Percentiles rank a stretch among this genome's conserved stretches.
These are phyloP conservation scores for Sordariomycetes sp. DNA, from an alignment of 2,329 filamentous ascomycete genomes.

Conservation along the genomic window DNA sequence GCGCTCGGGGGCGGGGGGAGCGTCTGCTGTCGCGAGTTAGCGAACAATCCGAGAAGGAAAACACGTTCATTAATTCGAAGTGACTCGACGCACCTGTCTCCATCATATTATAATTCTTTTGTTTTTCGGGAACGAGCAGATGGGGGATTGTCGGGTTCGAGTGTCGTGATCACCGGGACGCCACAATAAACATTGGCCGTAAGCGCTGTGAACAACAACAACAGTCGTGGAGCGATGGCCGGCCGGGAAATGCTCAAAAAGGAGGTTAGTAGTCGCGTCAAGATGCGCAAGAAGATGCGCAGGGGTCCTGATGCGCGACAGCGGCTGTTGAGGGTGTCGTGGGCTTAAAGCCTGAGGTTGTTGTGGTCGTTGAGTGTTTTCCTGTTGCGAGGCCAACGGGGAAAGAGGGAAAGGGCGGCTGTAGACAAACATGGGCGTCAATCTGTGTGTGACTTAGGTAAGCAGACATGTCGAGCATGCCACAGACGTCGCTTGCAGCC, in stretches of 20 bases:
- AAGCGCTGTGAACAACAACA: conserved; percentile 18
- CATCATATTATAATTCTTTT: no score
- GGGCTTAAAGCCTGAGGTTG: conserved; percentile 13
- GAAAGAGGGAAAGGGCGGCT: conserved; percentile 12
- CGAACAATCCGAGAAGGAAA: not conserved
- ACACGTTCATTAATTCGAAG: not conserved
- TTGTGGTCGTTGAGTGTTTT: conserved; percentile 26
- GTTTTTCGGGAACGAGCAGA: no score
- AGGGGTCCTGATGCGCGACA: not conserved
- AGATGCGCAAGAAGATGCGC: not conserved
- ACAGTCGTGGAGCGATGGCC: no score
- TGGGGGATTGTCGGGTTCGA: no score
- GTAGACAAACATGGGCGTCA: not conserved
- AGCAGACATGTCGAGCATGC: no score
- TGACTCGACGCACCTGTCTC: not conserved
- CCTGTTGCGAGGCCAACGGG: conserved; percentile 35
- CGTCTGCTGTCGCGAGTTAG: no score
- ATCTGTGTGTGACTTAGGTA: conserved; percentile 14
- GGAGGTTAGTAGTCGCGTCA: no score
- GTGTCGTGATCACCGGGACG: not conserved
- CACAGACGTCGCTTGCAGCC: no score
- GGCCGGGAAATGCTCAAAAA: no score
- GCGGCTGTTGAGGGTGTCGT: not conserved
- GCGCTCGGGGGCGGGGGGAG: no score
- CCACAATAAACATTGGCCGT: conserved; percentile 29